Evolutionary conservation across 306 rosid genomes (phyloP).

Genomic region (Prunus campanulata): DNA sequence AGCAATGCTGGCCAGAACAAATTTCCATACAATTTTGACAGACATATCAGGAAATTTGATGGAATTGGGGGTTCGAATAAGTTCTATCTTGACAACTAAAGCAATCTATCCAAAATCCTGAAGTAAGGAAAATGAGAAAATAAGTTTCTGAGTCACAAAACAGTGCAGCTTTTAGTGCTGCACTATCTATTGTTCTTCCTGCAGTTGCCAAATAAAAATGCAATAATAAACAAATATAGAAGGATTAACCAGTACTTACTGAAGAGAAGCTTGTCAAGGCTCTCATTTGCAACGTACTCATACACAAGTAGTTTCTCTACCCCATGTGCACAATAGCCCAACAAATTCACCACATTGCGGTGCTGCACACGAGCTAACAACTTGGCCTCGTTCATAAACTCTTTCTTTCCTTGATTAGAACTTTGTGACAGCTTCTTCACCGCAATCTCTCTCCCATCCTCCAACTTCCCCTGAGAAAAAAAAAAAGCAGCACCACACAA

Average conservation of each 20-base stretch:
- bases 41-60: not conserved
- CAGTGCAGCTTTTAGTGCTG: not conserved
- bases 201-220: conserved; percentile 3
- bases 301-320: conserved; percentile 83
- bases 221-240: not conserved
- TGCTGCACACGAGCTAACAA: conserved; percentile 93
- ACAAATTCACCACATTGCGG: conserved; percentile 81
- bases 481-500: not conserved
- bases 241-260: conserved; percentile 51
- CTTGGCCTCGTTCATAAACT: conserved; percentile 85
- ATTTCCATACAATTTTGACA: not conserved
- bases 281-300: conserved; percentile 78
- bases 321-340: conserved; percentile 81
- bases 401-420: conserved; percentile 85
- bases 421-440: conserved; percentile 78
- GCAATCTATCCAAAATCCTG: not conserved
- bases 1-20: not conserved
- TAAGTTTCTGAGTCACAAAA: not conserved
- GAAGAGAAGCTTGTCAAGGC: conserved; percentile 90
- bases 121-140: not conserved
- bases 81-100: not conserved
- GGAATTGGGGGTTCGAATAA: not conserved
- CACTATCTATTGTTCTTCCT: not conserved
- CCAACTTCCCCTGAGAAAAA: conserved; percentile 62
- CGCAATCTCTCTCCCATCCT: conserved; percentile 86